These are phyloP conservation scores for Silene conica DNA, from an alignment of 148 eudicot species.

Conservation along the genomic window DNA sequence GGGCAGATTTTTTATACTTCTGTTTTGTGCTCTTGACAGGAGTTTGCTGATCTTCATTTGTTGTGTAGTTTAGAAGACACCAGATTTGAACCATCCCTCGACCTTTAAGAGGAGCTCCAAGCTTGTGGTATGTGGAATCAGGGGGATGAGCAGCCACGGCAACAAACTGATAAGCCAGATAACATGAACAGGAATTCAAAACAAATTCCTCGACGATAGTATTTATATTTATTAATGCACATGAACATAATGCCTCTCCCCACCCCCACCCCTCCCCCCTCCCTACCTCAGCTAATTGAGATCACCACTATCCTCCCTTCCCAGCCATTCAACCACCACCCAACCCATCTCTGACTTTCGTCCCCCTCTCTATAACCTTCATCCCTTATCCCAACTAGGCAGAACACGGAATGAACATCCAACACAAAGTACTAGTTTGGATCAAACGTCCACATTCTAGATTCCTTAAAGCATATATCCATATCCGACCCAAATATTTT, in stretches of 20 bases:
- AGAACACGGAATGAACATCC: no score
- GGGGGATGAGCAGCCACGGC: conserved; percentile 99
- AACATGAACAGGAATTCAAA: not conserved
- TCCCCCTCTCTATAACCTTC: no score
- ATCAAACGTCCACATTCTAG: no score
- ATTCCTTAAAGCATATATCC: no score
- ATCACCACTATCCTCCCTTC: no score
- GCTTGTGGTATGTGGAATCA: conserved; percentile 86
- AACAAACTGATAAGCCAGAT: conserved; percentile 46
- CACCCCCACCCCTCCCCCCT: no score
- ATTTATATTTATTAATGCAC: not conserved
- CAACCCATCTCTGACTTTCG: no score
- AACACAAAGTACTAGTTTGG: no score
- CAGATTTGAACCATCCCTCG: conserved; percentile 89
- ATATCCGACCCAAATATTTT: no score
- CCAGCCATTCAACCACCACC: no score
- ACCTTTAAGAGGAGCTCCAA: conserved; percentile 71
- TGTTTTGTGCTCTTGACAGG: conserved; percentile 28
- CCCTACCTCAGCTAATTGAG: no score
- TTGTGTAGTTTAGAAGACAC: conserved; percentile 45
- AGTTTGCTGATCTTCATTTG: conserved; percentile 32
- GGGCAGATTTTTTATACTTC: conserved; percentile 21
- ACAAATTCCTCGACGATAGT: not conserved
- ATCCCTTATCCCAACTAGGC: no score
- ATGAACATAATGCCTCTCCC: not conserved